Evolutionary conservation across 2,329 filamentous ascomycete genomes (phyloP).

Genomic region (Cordyceps fumosorosea): DNA sequence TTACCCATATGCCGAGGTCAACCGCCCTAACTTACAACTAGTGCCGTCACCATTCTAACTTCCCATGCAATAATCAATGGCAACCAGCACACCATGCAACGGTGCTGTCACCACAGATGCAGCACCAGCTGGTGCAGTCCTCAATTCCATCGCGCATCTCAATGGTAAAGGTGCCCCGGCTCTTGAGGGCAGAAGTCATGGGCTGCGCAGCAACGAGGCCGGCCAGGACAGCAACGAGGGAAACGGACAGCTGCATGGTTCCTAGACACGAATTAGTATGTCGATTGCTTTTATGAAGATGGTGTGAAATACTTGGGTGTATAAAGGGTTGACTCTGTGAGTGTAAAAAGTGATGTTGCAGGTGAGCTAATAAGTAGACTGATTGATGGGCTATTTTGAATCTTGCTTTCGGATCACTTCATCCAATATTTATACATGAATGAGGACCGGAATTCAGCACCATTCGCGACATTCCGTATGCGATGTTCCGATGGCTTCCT

Average conservation of each 20-base stretch:
- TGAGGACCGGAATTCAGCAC: neutral
- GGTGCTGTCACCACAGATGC: slow-evolving; percentile 1
- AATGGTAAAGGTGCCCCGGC: neutral
- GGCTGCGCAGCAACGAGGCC: neutral
- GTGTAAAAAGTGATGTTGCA: neutral
- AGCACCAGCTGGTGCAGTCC: slow-evolving; percentile 2
- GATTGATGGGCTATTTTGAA: too few relatives aligned
- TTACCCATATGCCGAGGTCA: neutral
- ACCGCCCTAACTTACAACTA: neutral
- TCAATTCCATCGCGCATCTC: slow-evolving; percentile 2
- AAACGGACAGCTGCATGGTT: neutral
- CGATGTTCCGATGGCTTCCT: neutral
- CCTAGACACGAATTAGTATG: neutral
- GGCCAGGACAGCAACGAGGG: neutral
- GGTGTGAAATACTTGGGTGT: neutral
- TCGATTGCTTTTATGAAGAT: neutral
- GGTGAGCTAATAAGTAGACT: too few relatives aligned
- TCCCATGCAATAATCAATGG: neutral
- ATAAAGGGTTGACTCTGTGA: neutral
- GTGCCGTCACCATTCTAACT: neutral
- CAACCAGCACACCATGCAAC: neutral
- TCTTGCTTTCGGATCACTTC: neutral
- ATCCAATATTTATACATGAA: neutral
- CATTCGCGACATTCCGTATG: neutral
- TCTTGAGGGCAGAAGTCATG: neutral